A percentile compares a stretch with the other conserved stretches of the same genome.
phyloP scores from a whole-genome alignment of 805 yeast species.

The Scheffersomyces coipomensis region DNA sequence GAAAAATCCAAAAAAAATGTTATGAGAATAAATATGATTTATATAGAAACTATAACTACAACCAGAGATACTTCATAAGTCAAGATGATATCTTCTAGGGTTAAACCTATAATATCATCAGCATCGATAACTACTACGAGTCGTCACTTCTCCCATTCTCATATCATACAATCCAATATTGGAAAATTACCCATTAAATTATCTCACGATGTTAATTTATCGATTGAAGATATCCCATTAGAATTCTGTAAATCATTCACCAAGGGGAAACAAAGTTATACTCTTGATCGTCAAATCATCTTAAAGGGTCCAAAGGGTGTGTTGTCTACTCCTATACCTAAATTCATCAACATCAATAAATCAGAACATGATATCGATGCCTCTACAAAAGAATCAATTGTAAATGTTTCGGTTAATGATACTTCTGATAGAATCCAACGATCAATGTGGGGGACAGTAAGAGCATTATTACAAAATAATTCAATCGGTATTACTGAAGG shows the following conservation, averaged over 20 bases:
- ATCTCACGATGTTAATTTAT: constrained; percentile 57
- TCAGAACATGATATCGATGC: constrained; percentile 26
- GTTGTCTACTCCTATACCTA: constrained; percentile 64
- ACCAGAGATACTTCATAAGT: too few species aligned
- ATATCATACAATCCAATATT: constrained; percentile 52
- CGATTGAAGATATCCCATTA: constrained; percentile 46
- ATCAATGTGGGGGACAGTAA: constrained; percentile 92
- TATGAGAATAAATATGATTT: too few species aligned
- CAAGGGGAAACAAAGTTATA: constrained; percentile 62
- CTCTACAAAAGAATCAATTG: constrained; percentile 3
- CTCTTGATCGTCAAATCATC: constrained; percentile 56
- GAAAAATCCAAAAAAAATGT: too few species aligned
- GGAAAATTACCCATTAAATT: constrained; percentile 78
- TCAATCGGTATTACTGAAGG: constrained; percentile 91
- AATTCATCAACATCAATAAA: constrained; percentile 54
- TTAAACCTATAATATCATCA: too few species aligned
- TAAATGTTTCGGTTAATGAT: constrained; percentile 58
- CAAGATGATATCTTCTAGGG: too few species aligned
- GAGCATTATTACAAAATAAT: constrained; percentile 75
- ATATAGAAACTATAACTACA: too few species aligned
- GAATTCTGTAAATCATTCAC: constrained; percentile 58
- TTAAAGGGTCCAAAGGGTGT: constrained; percentile 79
- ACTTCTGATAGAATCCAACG: constrained; percentile 64
- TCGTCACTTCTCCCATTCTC: constrained; percentile 14
- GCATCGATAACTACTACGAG: too few species aligned